Evolutionary conservation across 768 basidiomycete species (phyloP).

Genomic region (Lactifluus echinatus): DNA sequence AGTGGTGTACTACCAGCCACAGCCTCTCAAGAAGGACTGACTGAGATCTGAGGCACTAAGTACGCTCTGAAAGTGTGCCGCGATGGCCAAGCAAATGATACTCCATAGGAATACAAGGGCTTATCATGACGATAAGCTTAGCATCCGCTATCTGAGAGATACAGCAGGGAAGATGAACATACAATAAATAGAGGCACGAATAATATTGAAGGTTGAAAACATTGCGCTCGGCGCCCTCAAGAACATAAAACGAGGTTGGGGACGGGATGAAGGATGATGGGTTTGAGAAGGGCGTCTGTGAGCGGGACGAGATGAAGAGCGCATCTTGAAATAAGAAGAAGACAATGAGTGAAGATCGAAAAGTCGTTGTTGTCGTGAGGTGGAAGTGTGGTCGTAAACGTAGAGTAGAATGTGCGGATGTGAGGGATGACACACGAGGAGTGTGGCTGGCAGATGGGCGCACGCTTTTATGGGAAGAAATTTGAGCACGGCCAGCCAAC

Average conservation of each 20-base stretch:
- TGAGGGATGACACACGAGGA: conserved; percentile 18
- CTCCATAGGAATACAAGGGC: conserved; percentile 66
- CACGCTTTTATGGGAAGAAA: conserved; percentile 16
- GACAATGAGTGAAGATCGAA: conserved; percentile 24
- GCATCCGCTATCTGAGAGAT: not conserved
- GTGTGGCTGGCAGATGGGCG: conserved; percentile 10
- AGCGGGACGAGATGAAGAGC: conserved; percentile 21
- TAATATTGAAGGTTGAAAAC: conserved; percentile 64
- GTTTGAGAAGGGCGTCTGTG: conserved; percentile 22
- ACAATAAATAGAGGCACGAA: conserved; percentile 64
- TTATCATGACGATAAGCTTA: conserved; percentile 25
- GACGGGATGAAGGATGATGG: conserved; percentile 10
- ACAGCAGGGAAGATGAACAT: conserved; percentile 22
- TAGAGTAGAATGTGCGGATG: conserved; percentile 9
- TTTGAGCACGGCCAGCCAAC: conserved; percentile 5
- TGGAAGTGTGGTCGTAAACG: conserved; percentile 10
- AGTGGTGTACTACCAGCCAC: not conserved
- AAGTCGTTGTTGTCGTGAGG: conserved; percentile 28
- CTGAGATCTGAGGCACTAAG: conserved; percentile 74
- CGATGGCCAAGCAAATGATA: conserved; percentile 70
- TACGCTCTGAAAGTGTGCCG: conserved; percentile 65
- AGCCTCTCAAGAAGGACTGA: conserved; percentile 30
- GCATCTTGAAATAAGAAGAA: conserved; percentile 27
- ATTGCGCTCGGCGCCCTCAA: conserved; percentile 33
- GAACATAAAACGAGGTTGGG: conserved; percentile 8